Percentiles rank a stretch among this genome's conserved stretches.
These are phyloP conservation scores for Lipomyces chichibuensis DNA, from an alignment of 805 yeast species.

Conservation along the genomic window DNA sequence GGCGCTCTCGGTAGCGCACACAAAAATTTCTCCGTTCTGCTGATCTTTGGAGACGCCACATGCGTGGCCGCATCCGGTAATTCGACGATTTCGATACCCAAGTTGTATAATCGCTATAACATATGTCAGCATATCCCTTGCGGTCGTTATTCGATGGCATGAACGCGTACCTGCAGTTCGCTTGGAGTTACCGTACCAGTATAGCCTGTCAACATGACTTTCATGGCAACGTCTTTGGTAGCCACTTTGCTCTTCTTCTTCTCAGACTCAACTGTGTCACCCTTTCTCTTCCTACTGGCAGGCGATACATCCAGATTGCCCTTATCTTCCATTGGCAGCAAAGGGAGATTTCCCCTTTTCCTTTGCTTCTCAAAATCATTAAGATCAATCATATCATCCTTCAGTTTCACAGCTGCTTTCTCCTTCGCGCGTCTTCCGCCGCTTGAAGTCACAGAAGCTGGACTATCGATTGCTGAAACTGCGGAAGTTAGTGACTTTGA, in stretches of 20 bases:
- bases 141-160: background rate
- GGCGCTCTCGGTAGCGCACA: constrained; percentile 61
- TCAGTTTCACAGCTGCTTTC: constrained; percentile 67
- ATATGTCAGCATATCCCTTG: background rate
- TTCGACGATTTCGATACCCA: constrained; percentile 60
- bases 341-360: constrained; percentile 47
- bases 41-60: constrained; percentile 73
- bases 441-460: constrained; percentile 7
- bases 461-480: background rate
- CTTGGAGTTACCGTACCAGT: constrained; percentile 15
- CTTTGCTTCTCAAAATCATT: constrained; percentile 64
- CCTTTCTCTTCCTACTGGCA: background rate
- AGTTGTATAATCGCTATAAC: constrained; percentile 43
- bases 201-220: constrained; percentile 35
- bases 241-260: constrained; percentile 40
- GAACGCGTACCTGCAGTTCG: constrained; percentile 17
- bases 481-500: background rate
- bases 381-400: constrained; percentile 67
- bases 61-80: constrained; percentile 49
- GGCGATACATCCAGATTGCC: background rate
- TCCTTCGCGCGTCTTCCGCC: constrained; percentile 56
- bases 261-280: constrained; percentile 17
- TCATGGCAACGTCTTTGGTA: constrained; percentile 36
- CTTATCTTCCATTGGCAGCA: constrained; percentile 48
- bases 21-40: constrained; percentile 86